Conservation (phyloP, 345 rosid genomes). For the Corchorus olitorius region DNA sequence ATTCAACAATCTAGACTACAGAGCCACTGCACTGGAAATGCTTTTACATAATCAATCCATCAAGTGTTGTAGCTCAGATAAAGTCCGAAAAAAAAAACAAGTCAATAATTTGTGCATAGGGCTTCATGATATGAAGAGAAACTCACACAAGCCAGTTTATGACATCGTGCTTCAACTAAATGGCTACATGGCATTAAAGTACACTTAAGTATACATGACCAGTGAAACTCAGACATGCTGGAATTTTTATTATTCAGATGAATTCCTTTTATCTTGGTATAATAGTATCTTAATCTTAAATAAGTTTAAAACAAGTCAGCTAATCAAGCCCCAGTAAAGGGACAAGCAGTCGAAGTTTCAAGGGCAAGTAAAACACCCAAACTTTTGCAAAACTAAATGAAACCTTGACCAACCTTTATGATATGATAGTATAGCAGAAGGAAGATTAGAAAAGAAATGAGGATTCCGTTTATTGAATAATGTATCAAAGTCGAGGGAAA, state of each 20-base stretch:
- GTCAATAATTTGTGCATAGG: not conserved
- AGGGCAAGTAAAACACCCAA: not conserved
- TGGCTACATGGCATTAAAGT: not conserved
- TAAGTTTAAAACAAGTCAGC: not conserved
- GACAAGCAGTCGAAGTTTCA: not conserved
- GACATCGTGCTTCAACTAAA: not conserved
- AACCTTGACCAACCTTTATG: slow-evolving; percentile 9
- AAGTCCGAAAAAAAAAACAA: not conserved
- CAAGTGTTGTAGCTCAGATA: not conserved
- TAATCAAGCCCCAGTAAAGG: not conserved
- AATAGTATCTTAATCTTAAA: not conserved
- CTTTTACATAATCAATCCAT: not conserved
- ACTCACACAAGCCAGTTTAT: not conserved
- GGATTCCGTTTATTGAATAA: not conserved
- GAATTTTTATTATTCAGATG: not conserved
- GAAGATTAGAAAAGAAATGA: not conserved
- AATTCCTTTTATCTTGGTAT: slow-evolving; percentile 1
- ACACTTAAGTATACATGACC: not conserved
- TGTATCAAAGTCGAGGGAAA: not conserved
- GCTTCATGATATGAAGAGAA: not conserved
- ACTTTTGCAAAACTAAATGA: not conserved
- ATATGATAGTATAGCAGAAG: not conserved
- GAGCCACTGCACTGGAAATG: not conserved
- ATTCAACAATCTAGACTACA: not conserved
- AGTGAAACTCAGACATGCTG: not conserved